A percentile compares a stretch with the other conserved stretches of the same genome.
These are phyloP conservation scores for Piper longum DNA, from an alignment of 164 flowering plant species.

Conservation along the genomic window DNA sequence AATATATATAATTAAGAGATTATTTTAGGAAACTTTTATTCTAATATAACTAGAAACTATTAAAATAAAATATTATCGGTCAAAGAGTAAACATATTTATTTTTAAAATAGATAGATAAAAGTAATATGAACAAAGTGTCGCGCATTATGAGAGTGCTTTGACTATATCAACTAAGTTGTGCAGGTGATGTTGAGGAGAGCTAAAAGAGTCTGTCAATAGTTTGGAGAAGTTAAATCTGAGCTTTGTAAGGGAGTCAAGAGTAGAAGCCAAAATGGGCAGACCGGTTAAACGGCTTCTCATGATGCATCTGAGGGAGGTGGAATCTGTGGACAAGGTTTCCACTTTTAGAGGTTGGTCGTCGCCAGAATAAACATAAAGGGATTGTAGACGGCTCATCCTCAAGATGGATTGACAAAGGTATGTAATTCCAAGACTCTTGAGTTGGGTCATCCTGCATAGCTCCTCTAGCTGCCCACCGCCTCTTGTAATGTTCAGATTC, in stretches of 20 bases:
- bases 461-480: neutral
- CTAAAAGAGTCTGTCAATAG: too few relatives aligned
- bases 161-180: too few relatives aligned
- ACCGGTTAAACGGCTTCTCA: neutral
- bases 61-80: too few relatives aligned
- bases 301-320: neutral
- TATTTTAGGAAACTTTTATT: too few relatives aligned
- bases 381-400: neutral
- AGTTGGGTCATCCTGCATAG: neutral
- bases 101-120: too few relatives aligned
- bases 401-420: neutral
- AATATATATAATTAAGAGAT: too few relatives aligned
- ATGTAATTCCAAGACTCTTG: neutral
- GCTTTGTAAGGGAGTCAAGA: neutral
- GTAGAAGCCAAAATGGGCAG: neutral
- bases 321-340: neutral
- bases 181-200: too few relatives aligned
- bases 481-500: neutral
- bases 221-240: neutral
- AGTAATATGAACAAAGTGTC: too few relatives aligned
- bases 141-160: too few relatives aligned
- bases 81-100: too few relatives aligned
- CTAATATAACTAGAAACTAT: too few relatives aligned
- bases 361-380: neutral
- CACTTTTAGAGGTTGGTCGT: neutral